Evolutionary conservation across 805 yeast genomes (phyloP).

Genomic region (Ogataea ganodermae): DNA sequence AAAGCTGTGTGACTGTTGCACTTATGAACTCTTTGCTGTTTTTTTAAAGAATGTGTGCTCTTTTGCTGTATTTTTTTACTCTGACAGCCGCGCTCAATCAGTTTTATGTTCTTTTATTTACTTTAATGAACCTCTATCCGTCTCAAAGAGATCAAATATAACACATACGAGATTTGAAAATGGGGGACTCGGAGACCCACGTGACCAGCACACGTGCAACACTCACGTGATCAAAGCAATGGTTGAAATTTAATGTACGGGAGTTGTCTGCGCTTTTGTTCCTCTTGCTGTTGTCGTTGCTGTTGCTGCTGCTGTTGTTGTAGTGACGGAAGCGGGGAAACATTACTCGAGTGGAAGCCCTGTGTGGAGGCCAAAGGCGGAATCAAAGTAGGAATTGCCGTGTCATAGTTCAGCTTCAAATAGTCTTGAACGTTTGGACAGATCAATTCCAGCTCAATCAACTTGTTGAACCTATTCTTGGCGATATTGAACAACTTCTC

Average conservation of each 20-base stretch:
- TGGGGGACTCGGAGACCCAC: no score
- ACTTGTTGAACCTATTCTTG: slow-evolving; percentile 27
- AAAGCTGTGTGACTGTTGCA: slow-evolving; percentile 14
- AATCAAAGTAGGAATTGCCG: slow-evolving; percentile 13
- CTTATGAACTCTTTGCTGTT: slow-evolving; percentile 1
- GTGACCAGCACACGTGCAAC: neutral
- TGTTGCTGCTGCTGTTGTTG: slow-evolving; percentile 1
- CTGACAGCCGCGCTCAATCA: neutral
- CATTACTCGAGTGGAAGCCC: neutral
- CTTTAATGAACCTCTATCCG: neutral
- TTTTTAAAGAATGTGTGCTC: neutral
- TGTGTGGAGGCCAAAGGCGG: slow-evolving; percentile 5
- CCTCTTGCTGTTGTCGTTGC: slow-evolving; percentile 3
- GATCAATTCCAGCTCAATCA: slow-evolving; percentile 44
- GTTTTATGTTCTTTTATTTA: neutral
- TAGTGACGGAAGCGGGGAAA: slow-evolving; percentile 12
- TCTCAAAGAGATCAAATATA: neutral
- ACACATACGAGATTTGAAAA: neutral
- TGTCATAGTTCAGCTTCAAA: slow-evolving; percentile 31
- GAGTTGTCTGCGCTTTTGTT: slow-evolving; percentile 12
- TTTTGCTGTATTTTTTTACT: neutral
- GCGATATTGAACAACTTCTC: slow-evolving; percentile 42
- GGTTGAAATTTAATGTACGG: slow-evolving; percentile 35
- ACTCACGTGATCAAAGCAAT: slow-evolving; percentile 20
- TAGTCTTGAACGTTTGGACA: slow-evolving; percentile 32